A percentile compares a stretch with the other conserved stretches of the same genome.
phyloP scores from a whole-genome alignment of 768 basidiomycete species.

The Lyophyllum semitale region DNA sequence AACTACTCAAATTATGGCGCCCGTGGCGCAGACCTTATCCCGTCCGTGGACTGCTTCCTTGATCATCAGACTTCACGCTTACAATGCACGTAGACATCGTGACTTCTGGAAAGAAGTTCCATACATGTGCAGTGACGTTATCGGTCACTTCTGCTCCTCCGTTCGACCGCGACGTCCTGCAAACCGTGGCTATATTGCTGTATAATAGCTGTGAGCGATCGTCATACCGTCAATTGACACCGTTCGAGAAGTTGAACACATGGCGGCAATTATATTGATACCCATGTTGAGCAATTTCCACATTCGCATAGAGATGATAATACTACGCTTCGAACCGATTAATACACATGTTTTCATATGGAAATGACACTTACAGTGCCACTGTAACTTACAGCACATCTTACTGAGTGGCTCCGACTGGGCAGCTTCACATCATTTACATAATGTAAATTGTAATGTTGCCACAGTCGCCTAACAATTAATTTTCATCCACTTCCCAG shows the following conservation, averaged over 20 bases:
- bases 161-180: slow-evolving; percentile 67
- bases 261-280: slow-evolving; percentile 1
- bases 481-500: neutral
- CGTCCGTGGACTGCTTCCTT: slow-evolving; percentile 65
- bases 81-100: slow-evolving; percentile 59
- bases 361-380: too few species aligned
- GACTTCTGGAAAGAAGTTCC: slow-evolving; percentile 92
- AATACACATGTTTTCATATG: neutral
- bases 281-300: slow-evolving; percentile 1
- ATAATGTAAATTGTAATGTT: too few species aligned
- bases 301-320: neutral
- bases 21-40: slow-evolving; percentile 78
- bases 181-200: slow-evolving; percentile 74
- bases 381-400: too few species aligned
- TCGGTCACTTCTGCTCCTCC: slow-evolving; percentile 74
- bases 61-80: slow-evolving; percentile 6
- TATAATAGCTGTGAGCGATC: slow-evolving; percentile 38
- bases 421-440: neutral
- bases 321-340: neutral
- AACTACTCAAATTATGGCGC: slow-evolving; percentile 90
- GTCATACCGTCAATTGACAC: neutral
- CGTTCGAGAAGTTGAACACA: neutral
- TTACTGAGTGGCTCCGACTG: too few species aligned
- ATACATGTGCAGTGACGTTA: slow-evolving; percentile 78
- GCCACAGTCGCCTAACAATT: neutral